phyloP scores from a whole-genome alignment of 106 monocot genomes.

The Triglochin maritima region DNA sequence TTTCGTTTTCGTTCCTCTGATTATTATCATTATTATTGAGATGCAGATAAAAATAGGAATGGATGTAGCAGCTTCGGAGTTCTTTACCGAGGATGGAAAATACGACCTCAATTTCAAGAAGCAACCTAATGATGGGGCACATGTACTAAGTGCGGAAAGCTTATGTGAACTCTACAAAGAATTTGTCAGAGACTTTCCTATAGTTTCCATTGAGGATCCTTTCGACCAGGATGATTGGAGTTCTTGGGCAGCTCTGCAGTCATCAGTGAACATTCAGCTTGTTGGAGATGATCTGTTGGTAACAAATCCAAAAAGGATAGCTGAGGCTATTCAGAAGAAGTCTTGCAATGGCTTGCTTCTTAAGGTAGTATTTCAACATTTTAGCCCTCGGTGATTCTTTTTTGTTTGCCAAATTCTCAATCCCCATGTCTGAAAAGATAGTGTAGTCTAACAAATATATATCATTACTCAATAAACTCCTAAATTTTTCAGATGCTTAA shows the following conservation, averaged over 20 bases:
- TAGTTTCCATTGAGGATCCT: constrained; percentile 96
- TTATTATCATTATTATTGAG: not conserved
- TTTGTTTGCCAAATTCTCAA: too few species aligned
- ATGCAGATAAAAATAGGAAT: constrained; percentile 95
- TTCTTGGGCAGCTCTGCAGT: constrained; percentile 71
- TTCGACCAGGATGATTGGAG: constrained; percentile 99
- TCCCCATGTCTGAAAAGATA: too few species aligned
- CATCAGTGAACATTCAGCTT: constrained; percentile 81
- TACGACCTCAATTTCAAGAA: constrained; percentile 93
- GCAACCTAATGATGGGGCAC: constrained; percentile 85
- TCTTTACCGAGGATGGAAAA: constrained; percentile 68
- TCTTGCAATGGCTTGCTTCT: constrained; percentile 84
- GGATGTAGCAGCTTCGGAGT: constrained; percentile 97
- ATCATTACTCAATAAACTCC: too few species aligned
- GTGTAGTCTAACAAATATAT: too few species aligned
- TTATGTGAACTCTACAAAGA: constrained; percentile 80
- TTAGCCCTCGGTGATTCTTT: not conserved
- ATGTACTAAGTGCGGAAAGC: constrained; percentile 48
- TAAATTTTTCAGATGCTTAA: too few species aligned
- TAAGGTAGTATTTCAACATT: constrained; percentile 33
- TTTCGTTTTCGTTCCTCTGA: not conserved
- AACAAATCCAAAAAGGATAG: constrained; percentile 90
- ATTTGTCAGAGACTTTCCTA: constrained; percentile 87
- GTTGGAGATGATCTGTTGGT: constrained; percentile 97
- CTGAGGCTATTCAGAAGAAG: constrained; percentile 81